These are phyloP conservation scores for Pyropia yezoensis DNA, from an alignment of 23 red algal species.

Conservation along the genomic window DNA sequence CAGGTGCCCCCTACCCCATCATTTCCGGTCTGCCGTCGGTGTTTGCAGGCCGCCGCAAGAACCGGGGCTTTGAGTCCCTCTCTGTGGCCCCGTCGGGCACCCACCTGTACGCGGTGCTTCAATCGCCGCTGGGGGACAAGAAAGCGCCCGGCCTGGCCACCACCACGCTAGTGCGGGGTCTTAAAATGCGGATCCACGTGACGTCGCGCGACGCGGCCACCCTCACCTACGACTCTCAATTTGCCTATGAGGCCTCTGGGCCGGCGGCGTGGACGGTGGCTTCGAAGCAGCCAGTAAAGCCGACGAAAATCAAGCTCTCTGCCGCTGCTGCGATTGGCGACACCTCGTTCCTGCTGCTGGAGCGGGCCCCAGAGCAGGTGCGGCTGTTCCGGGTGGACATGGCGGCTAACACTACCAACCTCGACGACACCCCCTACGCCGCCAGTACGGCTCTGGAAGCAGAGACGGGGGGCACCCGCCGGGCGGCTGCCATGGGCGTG, in stretches of 20 bases:
- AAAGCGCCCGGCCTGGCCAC: slow-evolving; percentile 3
- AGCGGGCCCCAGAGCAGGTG: slow-evolving; percentile 36
- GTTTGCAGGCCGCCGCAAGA: slow-evolving; percentile 23
- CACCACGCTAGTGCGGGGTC: slow-evolving; percentile 22
- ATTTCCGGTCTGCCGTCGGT: slow-evolving; percentile 26
- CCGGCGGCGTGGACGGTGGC: slow-evolving; percentile 6
- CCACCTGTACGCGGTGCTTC: slow-evolving; percentile 36
- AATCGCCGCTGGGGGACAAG: slow-evolving; percentile 35
- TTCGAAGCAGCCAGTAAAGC: too few species aligned
- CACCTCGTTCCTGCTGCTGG: slow-evolving; percentile 31
- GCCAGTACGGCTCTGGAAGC: slow-evolving; percentile 26
- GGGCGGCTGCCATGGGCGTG: slow-evolving; percentile 16
- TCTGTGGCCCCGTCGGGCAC: slow-evolving; percentile 17
- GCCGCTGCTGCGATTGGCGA: slow-evolving; percentile 11
- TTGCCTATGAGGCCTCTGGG: slow-evolving; percentile 25
- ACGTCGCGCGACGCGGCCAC: too few species aligned
- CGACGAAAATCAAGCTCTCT: slow-evolving; percentile 24
- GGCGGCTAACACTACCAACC: slow-evolving; percentile 17
- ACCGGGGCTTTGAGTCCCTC: slow-evolving; percentile 60
- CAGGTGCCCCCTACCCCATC: slow-evolving; percentile 11
- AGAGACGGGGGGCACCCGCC: slow-evolving; percentile 17
- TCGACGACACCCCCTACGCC: slow-evolving; percentile 29
- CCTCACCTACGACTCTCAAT: slow-evolving; percentile 19
- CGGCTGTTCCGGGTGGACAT: slow-evolving; percentile 37
- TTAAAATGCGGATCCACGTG: too few species aligned